Evolutionary conservation across 73 alveolate genomes (phyloP).

Genomic region (Breviolum minutum): DNA sequence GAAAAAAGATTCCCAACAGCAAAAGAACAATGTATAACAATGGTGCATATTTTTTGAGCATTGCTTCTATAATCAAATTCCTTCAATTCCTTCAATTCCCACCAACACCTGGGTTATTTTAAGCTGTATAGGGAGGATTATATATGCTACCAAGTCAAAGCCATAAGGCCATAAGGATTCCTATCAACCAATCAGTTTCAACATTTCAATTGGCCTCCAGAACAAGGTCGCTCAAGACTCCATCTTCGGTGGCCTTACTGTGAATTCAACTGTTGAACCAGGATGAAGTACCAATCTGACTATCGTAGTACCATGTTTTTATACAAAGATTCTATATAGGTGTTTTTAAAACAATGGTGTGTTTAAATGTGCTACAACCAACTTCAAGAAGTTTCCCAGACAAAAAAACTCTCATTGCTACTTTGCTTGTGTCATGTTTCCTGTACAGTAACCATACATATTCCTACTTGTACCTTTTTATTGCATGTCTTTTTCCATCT

Average conservation of each 20-base stretch:
- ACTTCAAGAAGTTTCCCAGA: too few species aligned
- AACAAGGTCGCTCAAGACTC: slow-evolving; percentile 11
- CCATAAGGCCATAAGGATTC: neutral
- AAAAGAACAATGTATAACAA: too few species aligned
- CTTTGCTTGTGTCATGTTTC: too few species aligned
- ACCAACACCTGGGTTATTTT: neutral
- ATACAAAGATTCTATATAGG: neutral
- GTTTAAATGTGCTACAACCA: too few species aligned
- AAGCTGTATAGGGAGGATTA: neutral
- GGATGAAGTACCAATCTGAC: neutral
- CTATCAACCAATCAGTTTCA: neutral
- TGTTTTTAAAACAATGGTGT: neutral
- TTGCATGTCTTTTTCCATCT: too few species aligned
- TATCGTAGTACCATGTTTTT: neutral
- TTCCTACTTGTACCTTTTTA: too few species aligned
- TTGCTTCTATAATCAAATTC: neutral
- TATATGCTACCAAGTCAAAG: neutral
- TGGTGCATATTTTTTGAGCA: too few species aligned
- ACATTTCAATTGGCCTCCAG: neutral
- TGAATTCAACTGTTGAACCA: neutral
- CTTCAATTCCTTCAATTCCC: neutral
- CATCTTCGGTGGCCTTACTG: slow-evolving; percentile 9
- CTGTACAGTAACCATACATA: too few species aligned
- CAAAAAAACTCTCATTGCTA: too few species aligned
- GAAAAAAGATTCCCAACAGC: too few species aligned